Base-by-base conservation (phyloP, 768 basidiomycete genomes). In the Leucosporidium creatinivorum region DNA sequence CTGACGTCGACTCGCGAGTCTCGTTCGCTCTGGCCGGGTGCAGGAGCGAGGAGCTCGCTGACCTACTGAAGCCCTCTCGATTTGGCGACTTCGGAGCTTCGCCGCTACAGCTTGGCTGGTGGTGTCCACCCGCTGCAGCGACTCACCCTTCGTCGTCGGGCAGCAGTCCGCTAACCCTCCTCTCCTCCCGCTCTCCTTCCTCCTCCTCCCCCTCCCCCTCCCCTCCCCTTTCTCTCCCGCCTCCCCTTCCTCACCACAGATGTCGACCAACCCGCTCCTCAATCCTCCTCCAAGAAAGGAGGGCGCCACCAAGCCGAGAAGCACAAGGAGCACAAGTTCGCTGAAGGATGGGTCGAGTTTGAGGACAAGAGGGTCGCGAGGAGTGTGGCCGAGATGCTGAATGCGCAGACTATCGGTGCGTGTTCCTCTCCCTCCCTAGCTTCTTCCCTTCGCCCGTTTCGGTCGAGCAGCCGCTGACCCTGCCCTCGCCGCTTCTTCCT, bases 271-370 rank as follows among this genome's bases (percentile, higher is more conserved):
- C 50, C 49, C 3, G 26, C 6, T 39, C 33, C 51, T 28, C 62
- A 63, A 25, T 48, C 63, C 12, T 36, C 51, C 25, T 26, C 52
- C 28, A 66, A 60, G 61, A 69, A 68, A 48, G 50, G 54, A 28
- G n/a, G n/a, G n/a, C 61, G 21, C 50, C 52, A 25, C 47, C 44
- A 72, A 69, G 66, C 62, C 63, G 60, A 61, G 60, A 70, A 74
- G 26, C 75, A 76, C 66, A 65, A 60, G 31, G 59, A 67, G 51
- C 72, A 75, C 17, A 90, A 93, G 74, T 98, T 88, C 76, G 88
- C 88, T 0, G 96, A 99, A 77, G 96, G 96, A 44, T 99, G 96
- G 96, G 88, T 98, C 51, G 96, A 99, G 79, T 97, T 98, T 81
- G 87, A 88, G 72, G 89, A 97, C 79, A 98, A 98, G 79, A 86